Evolutionary conservation across 768 basidiomycete species (phyloP).

Genomic region (Suillus clintonianus): DNA sequence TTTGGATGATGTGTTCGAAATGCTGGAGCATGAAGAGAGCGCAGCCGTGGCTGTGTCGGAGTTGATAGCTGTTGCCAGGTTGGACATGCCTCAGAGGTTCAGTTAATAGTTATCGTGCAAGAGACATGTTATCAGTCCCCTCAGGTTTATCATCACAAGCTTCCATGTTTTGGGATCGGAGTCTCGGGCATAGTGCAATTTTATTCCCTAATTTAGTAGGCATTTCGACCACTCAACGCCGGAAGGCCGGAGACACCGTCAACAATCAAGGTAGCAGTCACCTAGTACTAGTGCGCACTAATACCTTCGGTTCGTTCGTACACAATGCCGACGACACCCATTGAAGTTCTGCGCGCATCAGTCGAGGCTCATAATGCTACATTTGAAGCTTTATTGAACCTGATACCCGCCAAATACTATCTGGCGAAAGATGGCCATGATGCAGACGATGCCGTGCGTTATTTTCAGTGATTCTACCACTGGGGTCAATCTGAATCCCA

Average conservation of each 20-base stretch:
- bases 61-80: no score
- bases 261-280: no score
- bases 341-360: slow-evolving; percentile 52
- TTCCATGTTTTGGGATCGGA: no score
- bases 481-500: background rate
- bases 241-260: no score
- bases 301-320: background rate
- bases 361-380: slow-evolving; percentile 73
- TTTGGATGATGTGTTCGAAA: no score
- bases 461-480: background rate
- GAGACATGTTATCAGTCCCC: background rate
- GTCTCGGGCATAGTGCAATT: no score
- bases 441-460: slow-evolving; percentile 16
- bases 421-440: slow-evolving; percentile 35
- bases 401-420: slow-evolving; percentile 92
- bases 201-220: no score
- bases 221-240: no score
- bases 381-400: slow-evolving; percentile 78
- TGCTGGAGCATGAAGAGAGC: no score
- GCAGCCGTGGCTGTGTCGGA: no score
- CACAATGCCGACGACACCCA: slow-evolving; percentile 50
- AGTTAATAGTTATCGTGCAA: background rate
- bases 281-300: no score
- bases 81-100: background rate
- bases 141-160: no score